Evolutionary conservation across 164 flowering plant genomes (phyloP), one percentile per base, ranked within the genome.

Genomic region (Stephania japonica): DNA sequence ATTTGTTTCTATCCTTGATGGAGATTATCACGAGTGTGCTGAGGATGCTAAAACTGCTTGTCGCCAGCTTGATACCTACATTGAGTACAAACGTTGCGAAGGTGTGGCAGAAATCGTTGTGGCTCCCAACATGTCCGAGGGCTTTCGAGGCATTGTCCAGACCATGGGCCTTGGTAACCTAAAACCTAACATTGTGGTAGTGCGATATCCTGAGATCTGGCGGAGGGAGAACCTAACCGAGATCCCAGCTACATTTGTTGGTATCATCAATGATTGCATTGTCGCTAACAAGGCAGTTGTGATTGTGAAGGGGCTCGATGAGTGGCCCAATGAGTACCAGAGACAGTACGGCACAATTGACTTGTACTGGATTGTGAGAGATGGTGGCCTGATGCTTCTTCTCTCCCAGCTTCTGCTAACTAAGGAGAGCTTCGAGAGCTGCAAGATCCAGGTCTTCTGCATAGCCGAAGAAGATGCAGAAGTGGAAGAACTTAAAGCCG

Each of bases 151-250:
- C 61, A 92, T 96, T 75, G 89, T 96, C 62, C 99, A 96, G 79
- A 93, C 98, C 14, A 96, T 93, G 98, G 99, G 99, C 70, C 97
- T 96, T 32, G 99, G 99, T 11, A 96, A 96, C 78, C 89, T 96
- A 21, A 96, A 96, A 84, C 99, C 99, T 26, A 96, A 96, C 76
- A 96, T 96, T 69, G 92, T 96, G 19, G 99, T 93, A 19, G 91
- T 96, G 98, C 87, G 99, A 38, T 96, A 93, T 78, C 99, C 99
- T 41, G 98, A 96, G 79, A 96, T 96, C 26, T 96, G 99, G 99
- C 94, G 99, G 8, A 84, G 97, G 6, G 98, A 96, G 75, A 96
- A 93, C 81, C 85, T 96, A 14, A 88, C 80, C 7, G 92, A 91
- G 79, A 92, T 96, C 25, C 99, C 99, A 0, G 86, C 88, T 74